Base-by-base conservation (phyloP, 2,329 filamentous ascomycete genomes). In the Fusarium palustre region DNA sequence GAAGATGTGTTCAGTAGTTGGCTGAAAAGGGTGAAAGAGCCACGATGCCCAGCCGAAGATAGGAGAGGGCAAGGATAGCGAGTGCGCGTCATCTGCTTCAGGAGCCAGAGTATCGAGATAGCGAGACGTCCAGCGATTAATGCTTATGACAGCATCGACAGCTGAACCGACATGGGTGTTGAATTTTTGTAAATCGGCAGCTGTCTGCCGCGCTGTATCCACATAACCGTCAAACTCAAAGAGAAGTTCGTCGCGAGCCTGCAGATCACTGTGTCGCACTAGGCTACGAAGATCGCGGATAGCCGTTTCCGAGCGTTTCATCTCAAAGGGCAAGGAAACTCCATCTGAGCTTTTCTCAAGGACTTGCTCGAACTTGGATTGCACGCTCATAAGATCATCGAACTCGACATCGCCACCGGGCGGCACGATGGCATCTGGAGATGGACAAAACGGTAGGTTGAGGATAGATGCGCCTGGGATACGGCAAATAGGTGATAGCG, bases 161-260 rank as follows among this genome's bases (percentile, higher is more conserved):
- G 90, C 89, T 13, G 88, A 85, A 7, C 91, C 91, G 68, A 94
- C 90, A 70, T 91, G 90, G 1, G 87, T 89, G 79, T 94, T 94
- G 84, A 94, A 96, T 60, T 85, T 86, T 64, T 91, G 89, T 7
- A 96, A 83, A 58, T 92, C 88, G 45, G 85, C 83, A 6, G 90
- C 88, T 2, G 90, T 89, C 47, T 85, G 83, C 5, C 88, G 83
- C 3, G 91, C 89, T 0, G 87, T 88, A 12, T 91, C 88, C 69
- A 96, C 88, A 78, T 94, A 97, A 50, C 87, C 87, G 66, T 91
- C 87, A 59, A 97, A 91, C 76, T 95, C 92, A 24, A 90, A 84
- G 7, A 92, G 87, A 15, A 97, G 85, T 78, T 94, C 90, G 36
- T 91, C 86, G 31, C 87, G 87, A 41, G 87, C 87, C 28, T 88